Percentiles rank a stretch among this genome's conserved stretches.
Conservation (phyloP, 2,329 filamentous ascomycete genomes). For the Talaromyces sp. region DNA sequence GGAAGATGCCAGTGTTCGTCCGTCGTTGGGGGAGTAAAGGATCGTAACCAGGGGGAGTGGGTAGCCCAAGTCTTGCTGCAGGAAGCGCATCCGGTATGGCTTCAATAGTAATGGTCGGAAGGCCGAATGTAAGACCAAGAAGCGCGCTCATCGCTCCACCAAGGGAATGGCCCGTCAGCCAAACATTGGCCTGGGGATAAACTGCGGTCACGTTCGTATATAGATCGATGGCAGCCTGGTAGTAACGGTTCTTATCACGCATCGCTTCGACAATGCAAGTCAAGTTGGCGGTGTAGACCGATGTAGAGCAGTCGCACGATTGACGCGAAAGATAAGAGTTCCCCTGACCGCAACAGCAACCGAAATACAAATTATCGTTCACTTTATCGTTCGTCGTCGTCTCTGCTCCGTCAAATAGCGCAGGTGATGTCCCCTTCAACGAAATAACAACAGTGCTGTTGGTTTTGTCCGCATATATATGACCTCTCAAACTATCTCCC, state of each 20-base stretch:
- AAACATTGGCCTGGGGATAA: constrained; percentile 78
- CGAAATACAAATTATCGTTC: constrained; percentile 97
- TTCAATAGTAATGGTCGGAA: constrained; percentile 88
- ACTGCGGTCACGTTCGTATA: constrained; percentile 87
- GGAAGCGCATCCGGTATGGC: constrained; percentile 87
- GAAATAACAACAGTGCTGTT: constrained; percentile 88
- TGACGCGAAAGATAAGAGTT: constrained; percentile 85
- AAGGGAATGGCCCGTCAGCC: constrained; percentile 88
- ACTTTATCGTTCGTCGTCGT: constrained; percentile 96
- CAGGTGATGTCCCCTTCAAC: constrained; percentile 82
- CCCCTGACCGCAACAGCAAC: constrained; percentile 93
- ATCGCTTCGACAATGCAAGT: constrained; percentile 77
- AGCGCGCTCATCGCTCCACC: constrained; percentile 86
- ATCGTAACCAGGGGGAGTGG: constrained; percentile 72
- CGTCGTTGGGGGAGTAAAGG: constrained; percentile 65
- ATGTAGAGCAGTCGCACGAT: constrained; percentile 86
- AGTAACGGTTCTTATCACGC: constrained; percentile 80
- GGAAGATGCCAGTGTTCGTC: constrained; percentile 69
- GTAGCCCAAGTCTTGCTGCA: constrained; percentile 76
- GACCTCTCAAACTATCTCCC: constrained; percentile 78
- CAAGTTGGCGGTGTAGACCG: constrained; percentile 84
- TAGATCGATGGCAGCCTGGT: constrained; percentile 78
- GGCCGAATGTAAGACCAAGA: constrained; percentile 81
- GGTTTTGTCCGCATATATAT: constrained; percentile 80
- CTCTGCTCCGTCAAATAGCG: constrained; percentile 92